Base-by-base conservation (phyloP, 202 grass and related monocot species). In the Panicum virgatum region DNA sequence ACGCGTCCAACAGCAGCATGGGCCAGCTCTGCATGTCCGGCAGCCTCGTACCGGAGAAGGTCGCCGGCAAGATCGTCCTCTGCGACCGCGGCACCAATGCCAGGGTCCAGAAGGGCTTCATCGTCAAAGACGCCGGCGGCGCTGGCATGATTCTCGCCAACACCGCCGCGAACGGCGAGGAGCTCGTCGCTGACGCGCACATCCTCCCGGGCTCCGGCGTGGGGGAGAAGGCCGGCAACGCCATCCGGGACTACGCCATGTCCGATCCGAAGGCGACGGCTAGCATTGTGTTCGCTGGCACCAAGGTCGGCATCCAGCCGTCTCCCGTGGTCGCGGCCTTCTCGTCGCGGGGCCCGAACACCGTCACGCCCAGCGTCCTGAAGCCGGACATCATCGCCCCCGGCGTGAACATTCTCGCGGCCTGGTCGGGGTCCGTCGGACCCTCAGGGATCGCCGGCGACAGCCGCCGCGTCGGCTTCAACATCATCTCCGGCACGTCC, bases 401-500 rank as follows among this genome's bases (percentile, higher is more conserved):
- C 0, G 95, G 95, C 14, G 95, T 98, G 51, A 95, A 98, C 84
- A 98, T 98, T 37, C 90, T 98, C 10, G 96, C 96, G 5, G 86
- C 84, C 30, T 98, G 96, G 96, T 88, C 84, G 0, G 92, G 89
- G 0, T 85, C 82, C 50, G 89, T 91, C 42, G 96, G 92, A 10
- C 96, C 92, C 2, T 93, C 96, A 1, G 90, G 85, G 16, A 68
- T 93, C 71, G 46, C 82, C 22, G 85, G 61, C 29, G 96, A 98
- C 85, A 10, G 18, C 26, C 90, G 92, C 37, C 92, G 83, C 62
- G 83, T 89, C 1, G 85, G 81, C 10, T 98, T 94, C 92, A 98
- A 94, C 90, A 98, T 98, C 36, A 93, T 97, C 56, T 97, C 94
- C 12, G 91, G 94, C 65, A 97, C 94, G 9, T 97, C 94, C 79